Evolutionary conservation across 495 filamentous ascomycete species (phyloP).

Genomic region (Parmelia sp.): DNA sequence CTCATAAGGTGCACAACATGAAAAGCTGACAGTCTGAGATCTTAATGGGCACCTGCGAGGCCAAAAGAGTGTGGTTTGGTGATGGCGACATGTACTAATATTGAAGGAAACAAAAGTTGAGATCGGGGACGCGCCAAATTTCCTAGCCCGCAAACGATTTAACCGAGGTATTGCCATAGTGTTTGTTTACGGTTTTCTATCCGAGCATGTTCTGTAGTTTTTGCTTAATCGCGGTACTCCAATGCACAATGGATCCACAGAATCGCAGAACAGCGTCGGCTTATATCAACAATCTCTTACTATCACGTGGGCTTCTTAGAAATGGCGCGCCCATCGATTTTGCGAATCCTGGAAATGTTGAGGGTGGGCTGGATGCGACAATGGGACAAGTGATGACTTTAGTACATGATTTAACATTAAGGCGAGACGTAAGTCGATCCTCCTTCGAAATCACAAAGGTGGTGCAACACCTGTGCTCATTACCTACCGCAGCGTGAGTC

Average conservation of each 20-base stretch:
- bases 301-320: slow-evolving; percentile 80
- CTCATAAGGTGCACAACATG: not conserved
- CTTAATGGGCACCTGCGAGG: not conserved
- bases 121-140: slow-evolving; percentile 10
- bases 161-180: slow-evolving; percentile 1
- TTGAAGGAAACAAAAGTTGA: slow-evolving; percentile 5
- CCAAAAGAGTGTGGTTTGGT: not conserved
- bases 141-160: not conserved
- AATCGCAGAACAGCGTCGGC: slow-evolving; percentile 82
- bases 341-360: slow-evolving; percentile 60
- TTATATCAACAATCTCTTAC: slow-evolving; percentile 93
- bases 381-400: slow-evolving; percentile 86
- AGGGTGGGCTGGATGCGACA: slow-evolving; percentile 57
- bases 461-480: not conserved
- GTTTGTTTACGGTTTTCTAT: slow-evolving; percentile 14
- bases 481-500: slow-evolving; percentile 67
- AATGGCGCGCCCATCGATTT: slow-evolving; percentile 84
- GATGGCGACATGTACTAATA: not conserved
- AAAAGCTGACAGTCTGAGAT: not conserved
- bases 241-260: slow-evolving; percentile 58
- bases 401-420: slow-evolving; percentile 81
- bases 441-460: too few relatives aligned
- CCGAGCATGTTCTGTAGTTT: not conserved
- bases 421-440: slow-evolving; percentile 63
- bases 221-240: not conserved